Base-by-base conservation (phyloP, 352 stramenopile species). In the Globisporangium heterothallicum region DNA sequence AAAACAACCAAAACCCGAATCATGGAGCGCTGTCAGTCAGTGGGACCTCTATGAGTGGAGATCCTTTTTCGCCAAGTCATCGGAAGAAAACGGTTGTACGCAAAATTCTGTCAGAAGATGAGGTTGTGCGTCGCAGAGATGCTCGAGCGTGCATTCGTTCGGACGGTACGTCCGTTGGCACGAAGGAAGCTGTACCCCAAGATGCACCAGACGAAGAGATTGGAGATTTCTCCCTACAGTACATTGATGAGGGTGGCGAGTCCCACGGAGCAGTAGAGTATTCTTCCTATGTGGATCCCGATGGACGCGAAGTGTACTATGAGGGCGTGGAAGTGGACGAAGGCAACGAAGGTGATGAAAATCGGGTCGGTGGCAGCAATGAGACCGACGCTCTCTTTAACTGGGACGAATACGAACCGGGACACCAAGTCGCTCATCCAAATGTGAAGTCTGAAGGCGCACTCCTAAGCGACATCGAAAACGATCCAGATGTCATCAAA, bases 401-500 rank as follows among this genome's bases (percentile, higher is more conserved):
- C n/a, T n/a, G n/a, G n/a, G n/a, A n/a, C n/a, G n/a, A 38, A 38
- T 38, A 16, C 32, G n/a, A 38, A 16, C 32, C 12, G 4, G 12
- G 32, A 36, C 30, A 2, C 30, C 30, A 36, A 36, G 30, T 8
- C 30, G 30, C n/a, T n/a, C n/a, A n/a, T n/a, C n/a, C n/a, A n/a
- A n/a, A n/a, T n/a, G n/a, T n/a, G n/a, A n/a, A n/a, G n/a, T n/a
- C n/a, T n/a, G n/a, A n/a, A n/a, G n/a, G n/a, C n/a, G n/a, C n/a
- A n/a, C n/a, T n/a, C 4, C 46, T 26, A 50, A 41, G 27, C 18
- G 46, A 62, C 21, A 68, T 66, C n/a, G 49, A 64, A 7, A 59
- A 55, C 6, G 72, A 85, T 16, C 72, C 74, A 0, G 53, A 78
- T 21, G 61, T 81, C n/a, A 74, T 88, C 40, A 40, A 45, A 0